phyloP scores from a whole-genome alignment of 139 green algal species.

The Closterium sp. region DNA sequence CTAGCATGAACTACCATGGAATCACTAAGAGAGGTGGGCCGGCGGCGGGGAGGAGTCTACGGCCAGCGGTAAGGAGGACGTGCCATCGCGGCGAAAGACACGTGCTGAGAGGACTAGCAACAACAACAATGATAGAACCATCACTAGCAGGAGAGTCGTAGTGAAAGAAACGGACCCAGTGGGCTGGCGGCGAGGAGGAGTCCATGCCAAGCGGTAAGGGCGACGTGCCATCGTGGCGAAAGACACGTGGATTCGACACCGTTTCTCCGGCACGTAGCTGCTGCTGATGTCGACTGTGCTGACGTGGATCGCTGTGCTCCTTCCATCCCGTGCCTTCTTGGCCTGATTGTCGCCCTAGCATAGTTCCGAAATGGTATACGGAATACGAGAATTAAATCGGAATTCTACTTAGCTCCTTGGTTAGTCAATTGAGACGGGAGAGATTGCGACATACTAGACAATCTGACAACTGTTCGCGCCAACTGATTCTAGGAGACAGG shows the following conservation, averaged over 20 bases:
- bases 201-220: slow-evolving; percentile 45
- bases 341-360: background rate
- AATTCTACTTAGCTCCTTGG: background rate
- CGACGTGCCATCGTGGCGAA: slow-evolving; percentile 40
- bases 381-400: background rate
- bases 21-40: too few species aligned
- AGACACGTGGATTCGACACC: background rate
- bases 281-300: background rate
- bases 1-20: too few species aligned
- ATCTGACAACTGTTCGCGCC: too few species aligned
- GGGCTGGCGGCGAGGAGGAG: slow-evolving; percentile 20
- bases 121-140: too few species aligned
- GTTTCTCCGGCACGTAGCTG: background rate
- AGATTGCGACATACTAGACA: background rate
- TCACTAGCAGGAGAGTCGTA: background rate
- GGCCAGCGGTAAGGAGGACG: slow-evolving; percentile 38
- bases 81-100: slow-evolving; percentile 18
- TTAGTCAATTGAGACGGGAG: too few species aligned
- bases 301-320: background rate
- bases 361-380: background rate
- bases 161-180: slow-evolving; percentile 14
- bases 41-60: slow-evolving; percentile 39
- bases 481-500: too few species aligned
- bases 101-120: too few species aligned
- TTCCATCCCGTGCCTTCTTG: background rate